phyloP scores from a whole-genome alignment of 352 stramenopile species.

The Phytopythium aichiense region DNA sequence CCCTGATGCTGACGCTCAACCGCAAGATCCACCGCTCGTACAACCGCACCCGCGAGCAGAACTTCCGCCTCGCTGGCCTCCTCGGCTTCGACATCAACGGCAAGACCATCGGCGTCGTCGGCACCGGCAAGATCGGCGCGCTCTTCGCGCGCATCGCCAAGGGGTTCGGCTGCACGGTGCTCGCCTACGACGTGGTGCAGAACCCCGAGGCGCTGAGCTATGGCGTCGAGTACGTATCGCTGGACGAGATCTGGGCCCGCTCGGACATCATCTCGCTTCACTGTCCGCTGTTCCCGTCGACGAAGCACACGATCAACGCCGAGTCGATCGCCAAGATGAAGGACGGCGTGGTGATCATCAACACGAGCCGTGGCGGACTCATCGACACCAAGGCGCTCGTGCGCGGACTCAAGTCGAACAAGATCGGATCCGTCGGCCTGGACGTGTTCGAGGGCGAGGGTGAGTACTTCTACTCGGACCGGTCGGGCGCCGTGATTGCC shows the following conservation, averaged over 20 bases:
- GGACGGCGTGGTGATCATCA: slow-evolving; percentile 87
- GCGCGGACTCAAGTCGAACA: slow-evolving; percentile 66
- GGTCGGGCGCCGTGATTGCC: slow-evolving; percentile 57
- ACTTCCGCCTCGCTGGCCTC: slow-evolving; percentile 47
- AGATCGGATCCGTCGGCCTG: slow-evolving; percentile 74
- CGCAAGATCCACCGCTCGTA: slow-evolving; percentile 52
- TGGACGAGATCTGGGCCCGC: slow-evolving; percentile 57
- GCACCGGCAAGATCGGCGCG: slow-evolving; percentile 43
- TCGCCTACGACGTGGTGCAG: slow-evolving; percentile 65
- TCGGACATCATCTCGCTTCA: slow-evolving; percentile 89
- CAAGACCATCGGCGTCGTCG: slow-evolving; percentile 71
- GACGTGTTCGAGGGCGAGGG: slow-evolving; percentile 88
- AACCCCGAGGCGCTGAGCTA: slow-evolving; percentile 41
- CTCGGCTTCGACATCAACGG: slow-evolving; percentile 64
- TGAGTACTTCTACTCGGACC: slow-evolving; percentile 77
- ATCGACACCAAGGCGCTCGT: slow-evolving; percentile 85
- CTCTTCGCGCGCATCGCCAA: slow-evolving; percentile 47
- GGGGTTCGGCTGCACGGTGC: slow-evolving; percentile 39
- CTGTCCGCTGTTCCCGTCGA: slow-evolving; percentile 79
- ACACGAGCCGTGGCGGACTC: slow-evolving; percentile 84
- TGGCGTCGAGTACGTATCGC: slow-evolving; percentile 43
- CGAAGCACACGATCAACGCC: slow-evolving; percentile 81
- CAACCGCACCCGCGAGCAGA: slow-evolving; percentile 54
- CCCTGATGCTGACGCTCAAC: slow-evolving; percentile 76
- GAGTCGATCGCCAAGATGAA: slow-evolving; percentile 86